Evolutionary conservation across 495 filamentous ascomycete genomes (phyloP), one percentile per base, ranked within the genome.

Genomic region (Bryoglossum gracile): DNA sequence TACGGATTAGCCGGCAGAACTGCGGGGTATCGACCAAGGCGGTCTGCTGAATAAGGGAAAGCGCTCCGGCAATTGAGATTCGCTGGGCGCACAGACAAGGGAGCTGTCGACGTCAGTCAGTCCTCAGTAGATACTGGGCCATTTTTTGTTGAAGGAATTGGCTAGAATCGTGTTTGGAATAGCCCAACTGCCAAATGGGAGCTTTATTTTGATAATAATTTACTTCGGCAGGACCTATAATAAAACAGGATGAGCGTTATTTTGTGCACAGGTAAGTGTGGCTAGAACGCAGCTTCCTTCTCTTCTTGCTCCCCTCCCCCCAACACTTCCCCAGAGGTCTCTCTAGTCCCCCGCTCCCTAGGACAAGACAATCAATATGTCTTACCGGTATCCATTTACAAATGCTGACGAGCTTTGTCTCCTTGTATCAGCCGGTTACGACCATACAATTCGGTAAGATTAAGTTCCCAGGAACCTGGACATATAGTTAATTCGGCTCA

Each of bases 401-500:
- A 23, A 30, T 13, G 37, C 30, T 55, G 35, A 40, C 28, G 36
- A 48, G 4, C 10, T 23, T 4, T 54, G 46, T 44, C 10, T 57
- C 32, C 40, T 62, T 24, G 53, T 32, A 32, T 64, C 68, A 87
- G 92, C 92, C 66, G 94, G 92, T 57, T 97, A 98, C 69, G 92
- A 98, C 73, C 92, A 98, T 70, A 97, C 92, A 32, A 98, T 98
- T 59, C 81, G 92, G 89, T 94, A 77, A 62, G 77, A 62, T 44
- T 46, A 28, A 26, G 14, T 17, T 45, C 18, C 34, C 30, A 6
- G 13, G 25, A 13, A 35, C 16, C 14, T 38, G 52, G 24, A 32
- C n/a, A 19, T 14, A 18, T n/a, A 13, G 14, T 37, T 37, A 28
- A 34, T 51, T 30, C 26, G 22, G 49, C 35, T 6, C 56, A 94